Evolutionary conservation across 495 filamentous ascomycete genomes (phyloP), one percentile per base, ranked within the genome.

Genomic region (Aspergillus affinis): DNA sequence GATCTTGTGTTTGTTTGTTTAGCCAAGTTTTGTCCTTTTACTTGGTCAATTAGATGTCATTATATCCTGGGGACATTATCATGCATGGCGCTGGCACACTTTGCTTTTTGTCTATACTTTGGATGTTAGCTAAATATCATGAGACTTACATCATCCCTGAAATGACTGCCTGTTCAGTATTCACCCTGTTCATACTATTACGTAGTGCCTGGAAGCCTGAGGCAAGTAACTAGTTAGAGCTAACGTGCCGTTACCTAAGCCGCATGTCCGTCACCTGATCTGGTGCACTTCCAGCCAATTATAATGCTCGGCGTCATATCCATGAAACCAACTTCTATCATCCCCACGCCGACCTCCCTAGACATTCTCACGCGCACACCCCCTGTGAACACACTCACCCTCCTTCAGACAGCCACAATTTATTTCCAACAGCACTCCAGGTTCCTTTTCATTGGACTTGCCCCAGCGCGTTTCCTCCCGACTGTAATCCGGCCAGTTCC

Each of bases 81-180:
- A 51, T 50, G 30, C 32, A 57, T 57, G 54, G 54, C 46, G 54
- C 46, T 26, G 41, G 54, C 20, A 48, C 44, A 48, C 48, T 2
- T 47, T 54, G 45, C 45, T 46, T 45, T 23, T 56, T 29, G 45
- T 46, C 47, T 57, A 17, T 55, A 44, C 27, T 57, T 26, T 57
- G 54, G 26, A 48, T 57, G 19, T 48, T 57, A n/a, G 21, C 52
- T 15, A 49, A 44, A 27, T n/a, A 20, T 48, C 13, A 21, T 26
- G 10, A 13, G 10, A 41, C 12, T 15, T 41, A 13, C 12, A 41
- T 10, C 12, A 41, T 10, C 9, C 12, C 1, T 4, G 10, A 15
- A 41, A 41, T 41, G 36, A 10, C 36, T 41, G 36, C 13, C 3
- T 41, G 30, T 32, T 32, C 30, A 32, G 13, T 41, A 10, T 41